These are phyloP conservation scores for Climacium dendroides DNA, from an alignment of 225 moss, liverwort and hornwort species.

Conservation along the genomic window DNA sequence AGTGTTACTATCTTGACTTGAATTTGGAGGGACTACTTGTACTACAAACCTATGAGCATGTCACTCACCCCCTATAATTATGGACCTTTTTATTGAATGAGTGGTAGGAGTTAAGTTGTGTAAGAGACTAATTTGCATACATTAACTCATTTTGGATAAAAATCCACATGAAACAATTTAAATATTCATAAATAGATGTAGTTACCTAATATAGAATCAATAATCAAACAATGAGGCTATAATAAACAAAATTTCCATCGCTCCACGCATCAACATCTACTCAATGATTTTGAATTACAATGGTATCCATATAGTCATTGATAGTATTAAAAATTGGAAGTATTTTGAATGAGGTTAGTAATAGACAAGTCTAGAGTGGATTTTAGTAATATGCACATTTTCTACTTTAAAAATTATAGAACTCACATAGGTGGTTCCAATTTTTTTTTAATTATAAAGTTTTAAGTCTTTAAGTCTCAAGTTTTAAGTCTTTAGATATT, in stretches of 20 bases:
- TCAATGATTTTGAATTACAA: neutral
- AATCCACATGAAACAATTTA: rapidly evolving
- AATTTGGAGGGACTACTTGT: rapidly evolving
- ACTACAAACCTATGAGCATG: rapidly evolving
- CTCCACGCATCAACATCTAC: rapidly evolving
- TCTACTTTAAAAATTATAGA: too few species aligned
- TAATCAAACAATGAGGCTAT: neutral
- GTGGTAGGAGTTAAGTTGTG: rapidly evolving
- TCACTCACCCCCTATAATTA: rapidly evolving
- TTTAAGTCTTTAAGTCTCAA: too few species aligned
- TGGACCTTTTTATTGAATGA: neutral
- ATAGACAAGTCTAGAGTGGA: too few species aligned
- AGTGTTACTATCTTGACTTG: rapidly evolving
- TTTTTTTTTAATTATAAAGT: too few species aligned
- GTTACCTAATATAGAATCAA: neutral
- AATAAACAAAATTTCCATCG: neutral
- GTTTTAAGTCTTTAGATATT: too few species aligned
- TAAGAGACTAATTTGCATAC: neutral
- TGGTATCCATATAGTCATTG: neutral
- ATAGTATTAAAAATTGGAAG: neutral
- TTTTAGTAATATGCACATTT: too few species aligned
- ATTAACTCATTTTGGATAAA: rapidly evolving
- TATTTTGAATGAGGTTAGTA: too few species aligned
- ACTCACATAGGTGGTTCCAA: too few species aligned
- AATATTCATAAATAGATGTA: neutral